phyloP scores from a whole-genome alignment of 1,139 yeast species.

The Zygotorulaspora mrakii region DNA sequence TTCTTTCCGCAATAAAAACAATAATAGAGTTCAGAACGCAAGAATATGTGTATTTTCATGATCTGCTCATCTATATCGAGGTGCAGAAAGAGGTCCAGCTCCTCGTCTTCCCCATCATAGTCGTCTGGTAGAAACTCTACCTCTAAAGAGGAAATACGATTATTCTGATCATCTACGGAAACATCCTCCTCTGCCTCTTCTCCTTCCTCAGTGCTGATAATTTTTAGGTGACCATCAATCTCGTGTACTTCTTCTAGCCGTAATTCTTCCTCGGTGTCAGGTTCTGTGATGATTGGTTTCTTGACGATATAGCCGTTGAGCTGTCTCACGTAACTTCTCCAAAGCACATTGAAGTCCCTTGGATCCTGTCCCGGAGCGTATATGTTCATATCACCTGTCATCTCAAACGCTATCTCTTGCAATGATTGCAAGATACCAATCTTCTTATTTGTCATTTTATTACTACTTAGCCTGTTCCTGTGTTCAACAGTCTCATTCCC shows the following conservation, averaged over 20 bases:
- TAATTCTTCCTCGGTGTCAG: neutral
- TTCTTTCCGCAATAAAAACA: constrained; percentile 49
- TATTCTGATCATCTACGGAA: constrained; percentile 1
- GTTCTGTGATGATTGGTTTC: constrained; percentile 9
- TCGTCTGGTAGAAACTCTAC: constrained; percentile 13
- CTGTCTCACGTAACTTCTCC: constrained; percentile 36
- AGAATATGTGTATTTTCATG: constrained; percentile 34
- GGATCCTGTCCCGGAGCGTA: constrained; percentile 30
- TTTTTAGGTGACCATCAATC: constrained; percentile 4
- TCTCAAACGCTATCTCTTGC: constrained; percentile 36
- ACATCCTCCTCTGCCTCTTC: neutral
- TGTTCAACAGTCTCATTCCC: constrained; percentile 19
- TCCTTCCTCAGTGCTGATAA: constrained; percentile 2
- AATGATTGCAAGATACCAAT: constrained; percentile 23
- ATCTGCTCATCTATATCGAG: constrained; percentile 33
- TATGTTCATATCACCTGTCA: constrained; percentile 32
- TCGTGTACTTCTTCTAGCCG: constrained; percentile 2
- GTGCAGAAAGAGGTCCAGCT: constrained; percentile 35
- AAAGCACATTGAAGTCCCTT: constrained; percentile 37
- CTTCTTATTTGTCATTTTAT: constrained; percentile 20
- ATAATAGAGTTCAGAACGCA: constrained; percentile 41
- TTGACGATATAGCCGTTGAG: constrained; percentile 13
- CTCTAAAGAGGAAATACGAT: constrained; percentile 6
- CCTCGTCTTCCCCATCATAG: constrained; percentile 32
- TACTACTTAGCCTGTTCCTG: constrained; percentile 20